These are phyloP conservation scores for Fallopia convolvulus DNA, from an alignment of 148 eudicot species.

Conservation along the genomic window DNA sequence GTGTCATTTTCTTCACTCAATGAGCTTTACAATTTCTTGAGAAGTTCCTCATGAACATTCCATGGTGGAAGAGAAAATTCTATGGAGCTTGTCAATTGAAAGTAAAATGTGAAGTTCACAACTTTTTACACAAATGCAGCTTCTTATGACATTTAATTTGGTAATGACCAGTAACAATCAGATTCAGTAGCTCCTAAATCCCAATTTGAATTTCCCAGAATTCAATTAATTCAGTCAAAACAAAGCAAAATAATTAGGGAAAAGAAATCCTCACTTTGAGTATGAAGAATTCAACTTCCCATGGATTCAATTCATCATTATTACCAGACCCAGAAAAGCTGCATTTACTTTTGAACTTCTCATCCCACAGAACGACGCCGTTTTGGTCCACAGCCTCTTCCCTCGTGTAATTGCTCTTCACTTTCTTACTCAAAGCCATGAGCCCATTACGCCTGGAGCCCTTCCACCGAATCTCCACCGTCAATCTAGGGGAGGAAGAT, in stretches of 20 bases:
- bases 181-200: background rate
- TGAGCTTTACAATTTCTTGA: too few species aligned
- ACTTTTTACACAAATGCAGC: background rate
- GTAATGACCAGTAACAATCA: background rate
- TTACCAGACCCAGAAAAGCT: constrained; percentile 23
- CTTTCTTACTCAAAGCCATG: constrained; percentile 34
- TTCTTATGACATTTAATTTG: background rate
- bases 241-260: background rate
- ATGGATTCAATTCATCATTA: constrained; percentile 50
- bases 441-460: constrained; percentile 52
- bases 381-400: constrained; percentile 28
- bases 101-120: background rate
- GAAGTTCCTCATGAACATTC: too few species aligned
- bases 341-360: constrained; percentile 44
- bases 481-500: constrained; percentile 16
- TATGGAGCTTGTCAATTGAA: too few species aligned
- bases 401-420: constrained; percentile 41
- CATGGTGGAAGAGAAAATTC: too few species aligned
- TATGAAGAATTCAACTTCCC: constrained; percentile 48
- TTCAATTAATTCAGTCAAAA: background rate
- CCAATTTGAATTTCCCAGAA: background rate
- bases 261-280: constrained; percentile 43
- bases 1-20: too few species aligned
- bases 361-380: constrained; percentile 55
- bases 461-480: constrained; percentile 70